Evolutionary conservation across 768 basidiomycete genomes (phyloP).

Genomic region (Xerocomellus intermedius): DNA sequence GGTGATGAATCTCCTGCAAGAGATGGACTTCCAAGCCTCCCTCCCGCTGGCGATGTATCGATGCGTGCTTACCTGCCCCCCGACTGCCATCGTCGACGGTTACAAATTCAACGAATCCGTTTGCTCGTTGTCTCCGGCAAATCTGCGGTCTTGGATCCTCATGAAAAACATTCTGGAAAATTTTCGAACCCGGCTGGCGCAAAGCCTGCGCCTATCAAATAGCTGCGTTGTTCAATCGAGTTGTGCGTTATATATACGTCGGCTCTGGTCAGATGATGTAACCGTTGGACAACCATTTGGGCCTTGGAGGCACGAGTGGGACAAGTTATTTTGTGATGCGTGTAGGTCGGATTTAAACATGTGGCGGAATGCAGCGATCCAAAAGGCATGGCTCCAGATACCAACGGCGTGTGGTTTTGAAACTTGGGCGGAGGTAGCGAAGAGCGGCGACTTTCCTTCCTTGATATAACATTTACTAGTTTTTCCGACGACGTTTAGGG

Average conservation of each 20-base stretch:
- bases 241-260: not conserved
- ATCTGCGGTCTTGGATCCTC: slow-evolving; percentile 10
- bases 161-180: slow-evolving; percentile 6
- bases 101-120: slow-evolving; percentile 3
- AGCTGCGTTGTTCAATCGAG: slow-evolving; percentile 2
- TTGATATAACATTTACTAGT: not conserved
- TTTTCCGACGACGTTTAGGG: no score
- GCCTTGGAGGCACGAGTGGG: slow-evolving; percentile 17
- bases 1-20: slow-evolving; percentile 16
- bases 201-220: not conserved
- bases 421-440: slow-evolving; percentile 9
- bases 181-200: not conserved
- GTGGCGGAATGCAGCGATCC: slow-evolving; percentile 1
- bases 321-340: slow-evolving; percentile 10
- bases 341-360: slow-evolving; percentile 1
- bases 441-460: not conserved
- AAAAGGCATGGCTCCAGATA: slow-evolving; percentile 15
- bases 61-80: slow-evolving; percentile 6
- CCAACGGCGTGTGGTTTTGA: slow-evolving; percentile 8
- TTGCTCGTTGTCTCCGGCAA: not conserved
- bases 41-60: slow-evolving; percentile 18
- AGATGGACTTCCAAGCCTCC: not conserved
- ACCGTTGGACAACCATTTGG: slow-evolving; percentile 2
- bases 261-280: slow-evolving; percentile 7
- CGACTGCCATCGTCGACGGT: slow-evolving; percentile 4